phyloP scores from a whole-genome alignment of 78 protist species.

The Bodo saltans region DNA sequence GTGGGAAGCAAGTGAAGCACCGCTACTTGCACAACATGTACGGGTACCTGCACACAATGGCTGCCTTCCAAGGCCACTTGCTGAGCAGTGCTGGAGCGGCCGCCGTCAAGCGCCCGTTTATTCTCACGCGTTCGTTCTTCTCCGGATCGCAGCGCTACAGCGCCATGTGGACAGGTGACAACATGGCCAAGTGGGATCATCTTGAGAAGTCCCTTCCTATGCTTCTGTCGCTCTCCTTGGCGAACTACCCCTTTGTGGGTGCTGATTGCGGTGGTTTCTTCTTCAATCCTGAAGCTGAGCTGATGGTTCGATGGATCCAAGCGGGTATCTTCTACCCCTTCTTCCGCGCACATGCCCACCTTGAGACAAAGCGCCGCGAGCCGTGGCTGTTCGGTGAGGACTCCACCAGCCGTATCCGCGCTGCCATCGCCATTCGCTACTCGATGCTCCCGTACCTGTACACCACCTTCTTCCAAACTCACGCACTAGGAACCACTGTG shows the following conservation, averaged over 20 bases:
- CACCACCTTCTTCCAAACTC: constrained; percentile 64
- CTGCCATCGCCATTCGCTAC: constrained; percentile 74
- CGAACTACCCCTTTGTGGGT: constrained; percentile 84
- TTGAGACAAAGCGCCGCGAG: constrained; percentile 88
- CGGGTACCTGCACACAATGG: constrained; percentile 61
- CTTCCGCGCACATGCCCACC: constrained; percentile 95
- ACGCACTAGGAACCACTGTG: constrained; percentile 67
- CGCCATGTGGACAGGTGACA: constrained; percentile 99
- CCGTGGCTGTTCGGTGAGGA: constrained; percentile 93
- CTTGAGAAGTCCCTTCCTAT: constrained; percentile 70
- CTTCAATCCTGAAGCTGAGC: constrained; percentile 85
- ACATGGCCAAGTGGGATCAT: constrained; percentile 91
- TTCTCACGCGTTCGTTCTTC: constrained; percentile 92
- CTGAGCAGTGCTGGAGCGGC: no score
- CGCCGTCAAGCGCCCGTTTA: constrained; percentile 88
- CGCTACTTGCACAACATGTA: constrained; percentile 94
- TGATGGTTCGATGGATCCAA: constrained; percentile 92
- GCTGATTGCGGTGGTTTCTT: constrained; percentile 98
- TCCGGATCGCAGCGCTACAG: constrained; percentile 92
- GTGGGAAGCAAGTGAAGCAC: constrained; percentile 64
- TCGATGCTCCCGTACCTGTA: constrained; percentile 79
- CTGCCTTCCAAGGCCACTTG: constrained; percentile 62
- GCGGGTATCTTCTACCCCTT: constrained; percentile 93
- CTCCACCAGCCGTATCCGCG: constrained; percentile 35
- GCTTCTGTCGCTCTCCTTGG: constrained; percentile 75